Base-by-base conservation (phyloP, 1,284 basidiomycete species). In the Ganoderma multipileum region DNA sequence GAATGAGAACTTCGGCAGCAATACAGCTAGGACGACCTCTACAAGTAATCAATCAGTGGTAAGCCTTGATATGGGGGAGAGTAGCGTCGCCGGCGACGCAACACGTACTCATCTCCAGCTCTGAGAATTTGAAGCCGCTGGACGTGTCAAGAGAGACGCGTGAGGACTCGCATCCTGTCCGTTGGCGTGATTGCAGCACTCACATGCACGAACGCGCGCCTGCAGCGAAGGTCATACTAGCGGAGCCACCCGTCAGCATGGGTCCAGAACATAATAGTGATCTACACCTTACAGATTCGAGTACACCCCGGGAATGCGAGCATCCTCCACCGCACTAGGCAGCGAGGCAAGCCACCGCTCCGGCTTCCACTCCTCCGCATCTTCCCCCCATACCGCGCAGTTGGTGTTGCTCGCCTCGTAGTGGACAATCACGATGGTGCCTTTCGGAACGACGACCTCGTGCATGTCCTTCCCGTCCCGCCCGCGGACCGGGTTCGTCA, bases 21-120 rank as follows among this genome's bases (percentile, higher is more conserved):
- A 60, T 7, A 69, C 59, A 2, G 67, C 61, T 12, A 72, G 61
- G 6, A 69, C 65, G 33, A 69, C 63, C 67, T 72, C 71, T 72
- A 58, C 38, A n/a, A 44, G 26, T n/a, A 33, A 12, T 1, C 28
- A n/a, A 38, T 12, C 16, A 18, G 14, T 11, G 23, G 16, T 20
- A 11, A 39, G 23, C 30, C 9, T 33, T 8, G 8, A 8, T 8
- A 18, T 18, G 36, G 26, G 5, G 14, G 26, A 20, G 26, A 14
- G 26, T 12, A 54, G 26, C n/a, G n/a, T n/a, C 11, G 12, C 2
- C 1, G 18, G 44, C 6, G 36, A 9, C 3, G 14, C 52, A 6
- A 18, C 8, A 54, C 61, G 28, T 26, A 63, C 61, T 63, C 44
- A 63, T 63, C 30, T 63, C 61, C 6, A 63, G n/a, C n/a, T 63